These are phyloP conservation scores for Wallacemonas sp. DNA, from an alignment of 208 protist genomes.

Conservation along the genomic window DNA sequence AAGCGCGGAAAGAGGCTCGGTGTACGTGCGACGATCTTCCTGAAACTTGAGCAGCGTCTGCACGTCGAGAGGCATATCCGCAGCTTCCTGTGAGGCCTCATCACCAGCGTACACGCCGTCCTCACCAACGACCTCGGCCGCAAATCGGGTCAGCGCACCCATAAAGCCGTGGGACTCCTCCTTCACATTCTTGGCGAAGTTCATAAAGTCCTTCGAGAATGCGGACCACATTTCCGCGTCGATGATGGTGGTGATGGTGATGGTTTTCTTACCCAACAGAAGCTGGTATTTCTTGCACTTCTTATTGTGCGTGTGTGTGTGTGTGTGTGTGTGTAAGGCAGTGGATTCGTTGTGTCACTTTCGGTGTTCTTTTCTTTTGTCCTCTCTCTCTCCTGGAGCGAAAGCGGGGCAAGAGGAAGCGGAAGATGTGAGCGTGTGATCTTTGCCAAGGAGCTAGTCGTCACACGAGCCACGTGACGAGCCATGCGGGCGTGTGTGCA, in stretches of 20 bases:
- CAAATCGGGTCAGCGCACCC: conserved; percentile 42
- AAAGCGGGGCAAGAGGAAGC: not conserved
- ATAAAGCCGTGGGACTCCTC: conserved; percentile 59
- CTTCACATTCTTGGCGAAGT: conserved; percentile 58
- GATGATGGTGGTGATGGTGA: too few relatives aligned
- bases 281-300: conserved; percentile 11
- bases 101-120: conserved; percentile 58
- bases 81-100: conserved; percentile 41
- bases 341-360: not conserved
- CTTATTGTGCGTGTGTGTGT: conserved; percentile 12
- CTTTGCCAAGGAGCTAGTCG: not conserved
- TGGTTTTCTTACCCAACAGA: too few relatives aligned
- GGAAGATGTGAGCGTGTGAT: not conserved
- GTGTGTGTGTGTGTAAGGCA: not conserved
- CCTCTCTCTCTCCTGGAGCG: not conserved
- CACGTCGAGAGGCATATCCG: conserved; percentile 41
- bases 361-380: not conserved
- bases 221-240: conserved; percentile 48
- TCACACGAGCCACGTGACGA: not conserved
- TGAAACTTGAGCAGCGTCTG: conserved; percentile 35
- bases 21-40: conserved; percentile 37
- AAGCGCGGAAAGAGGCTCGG: conserved; percentile 19
- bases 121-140: conserved; percentile 56
- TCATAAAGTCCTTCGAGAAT: conserved; percentile 48
- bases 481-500: not conserved